Percentiles rank a stretch among this genome's conserved stretches.
Conservation (phyloP, 129 eudicot species). For the Pulicaria dysenterica region DNA sequence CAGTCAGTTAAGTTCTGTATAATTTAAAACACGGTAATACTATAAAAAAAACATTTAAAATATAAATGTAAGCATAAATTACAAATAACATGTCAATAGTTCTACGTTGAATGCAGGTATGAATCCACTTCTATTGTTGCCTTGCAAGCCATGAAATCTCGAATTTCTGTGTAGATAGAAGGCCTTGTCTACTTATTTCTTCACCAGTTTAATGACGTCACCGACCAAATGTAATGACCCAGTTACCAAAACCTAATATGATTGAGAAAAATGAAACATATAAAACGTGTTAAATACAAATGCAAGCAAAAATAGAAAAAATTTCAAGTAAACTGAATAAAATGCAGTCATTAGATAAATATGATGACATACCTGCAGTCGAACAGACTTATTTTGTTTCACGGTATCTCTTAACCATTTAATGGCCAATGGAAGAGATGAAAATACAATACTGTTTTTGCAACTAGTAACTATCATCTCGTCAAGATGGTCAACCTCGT, state of each 20-base stretch:
- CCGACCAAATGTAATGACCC: conserved; percentile 94
- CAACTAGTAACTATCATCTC: conserved; percentile 41
- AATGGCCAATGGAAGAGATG: conserved; percentile 85
- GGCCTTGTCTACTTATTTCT: conserved; percentile 46
- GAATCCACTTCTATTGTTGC: conserved; percentile 2
- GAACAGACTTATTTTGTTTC: conserved; percentile 60
- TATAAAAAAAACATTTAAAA: neutral
- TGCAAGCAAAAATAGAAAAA: neutral
- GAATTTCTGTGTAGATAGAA: conserved; percentile 8
- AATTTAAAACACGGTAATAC: neutral
- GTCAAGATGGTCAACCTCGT: conserved; percentile 35
- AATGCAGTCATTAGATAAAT: neutral
- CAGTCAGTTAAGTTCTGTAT: neutral
- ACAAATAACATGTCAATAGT: conserved; percentile 3
- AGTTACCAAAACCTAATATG: conserved; percentile 79
- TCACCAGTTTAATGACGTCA: conserved; percentile 70
- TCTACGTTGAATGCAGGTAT: neutral
- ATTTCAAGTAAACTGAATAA: neutral
- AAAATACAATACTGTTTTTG: conserved; percentile 71
- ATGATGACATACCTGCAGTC: conserved; percentile 61
- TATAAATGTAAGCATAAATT: conserved; percentile 10
- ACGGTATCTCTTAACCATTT: conserved; percentile 77
- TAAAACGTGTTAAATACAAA: neutral
- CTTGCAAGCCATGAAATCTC: neutral
- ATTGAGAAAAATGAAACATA: neutral